Evolutionary conservation across 148 eudicot species (phyloP).

Genomic region (Rhododendron vialii): DNA sequence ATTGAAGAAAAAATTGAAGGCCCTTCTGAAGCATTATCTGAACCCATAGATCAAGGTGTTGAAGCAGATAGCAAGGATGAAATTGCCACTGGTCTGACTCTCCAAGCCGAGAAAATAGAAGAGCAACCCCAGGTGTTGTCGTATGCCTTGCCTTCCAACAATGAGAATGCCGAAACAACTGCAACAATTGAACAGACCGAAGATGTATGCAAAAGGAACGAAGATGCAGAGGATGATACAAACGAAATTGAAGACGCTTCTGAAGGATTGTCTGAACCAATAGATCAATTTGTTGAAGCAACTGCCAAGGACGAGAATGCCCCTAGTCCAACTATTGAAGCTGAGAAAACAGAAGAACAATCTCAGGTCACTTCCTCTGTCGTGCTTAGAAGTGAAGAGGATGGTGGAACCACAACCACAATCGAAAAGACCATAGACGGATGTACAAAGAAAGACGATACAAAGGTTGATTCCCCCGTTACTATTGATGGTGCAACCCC

Average conservation of each 20-base stretch:
- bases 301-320: background rate
- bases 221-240: background rate
- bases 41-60: constrained; percentile 2
- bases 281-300: background rate
- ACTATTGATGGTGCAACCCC: background rate
- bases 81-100: background rate
- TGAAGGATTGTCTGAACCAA: background rate
- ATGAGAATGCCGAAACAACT: background rate
- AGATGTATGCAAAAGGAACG: constrained; percentile 1
- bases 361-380: constrained; percentile 6
- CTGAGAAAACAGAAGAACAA: background rate
- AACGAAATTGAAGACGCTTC: background rate
- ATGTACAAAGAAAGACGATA: background rate
- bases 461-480: background rate
- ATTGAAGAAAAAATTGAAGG: background rate
- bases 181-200: background rate
- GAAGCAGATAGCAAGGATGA: background rate
- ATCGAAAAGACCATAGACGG: background rate
- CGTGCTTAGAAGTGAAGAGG: background rate
- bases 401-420: constrained; percentile 3
- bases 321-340: background rate
- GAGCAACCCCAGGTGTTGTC: background rate
- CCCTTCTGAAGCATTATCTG: background rate
- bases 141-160: background rate
- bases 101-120: background rate